phyloP scores from a whole-genome alignment of 2,329 filamentous ascomycete genomes.

The Exophiala spinifera region DNA sequence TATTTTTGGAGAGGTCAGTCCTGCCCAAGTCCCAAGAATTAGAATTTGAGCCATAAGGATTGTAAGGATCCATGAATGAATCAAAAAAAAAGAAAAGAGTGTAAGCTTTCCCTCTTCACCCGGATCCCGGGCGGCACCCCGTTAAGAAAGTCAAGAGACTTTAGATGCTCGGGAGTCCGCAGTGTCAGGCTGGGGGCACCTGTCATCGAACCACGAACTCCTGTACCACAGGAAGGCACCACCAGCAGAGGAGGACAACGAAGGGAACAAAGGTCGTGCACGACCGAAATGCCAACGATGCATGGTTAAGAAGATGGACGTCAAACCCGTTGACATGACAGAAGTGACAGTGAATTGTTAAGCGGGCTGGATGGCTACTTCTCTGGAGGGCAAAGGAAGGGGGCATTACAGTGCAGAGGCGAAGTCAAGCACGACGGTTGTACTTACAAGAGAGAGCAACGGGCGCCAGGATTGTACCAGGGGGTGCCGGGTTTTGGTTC shows the following conservation, averaged over 20 bases:
- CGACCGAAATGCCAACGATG: constrained; percentile 22
- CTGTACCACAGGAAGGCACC: constrained; percentile 18
- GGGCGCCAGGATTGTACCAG: background rate
- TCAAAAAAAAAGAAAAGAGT: constrained; percentile 2
- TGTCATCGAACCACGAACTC: constrained; percentile 18
- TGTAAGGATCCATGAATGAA: constrained; percentile 22
- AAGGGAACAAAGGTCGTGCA: constrained; percentile 17
- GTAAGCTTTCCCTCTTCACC: background rate
- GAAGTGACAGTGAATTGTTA: constrained; percentile 17
- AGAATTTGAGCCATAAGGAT: constrained; percentile 16
- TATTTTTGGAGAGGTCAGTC: constrained; percentile 8
- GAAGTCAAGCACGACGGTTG: background rate
- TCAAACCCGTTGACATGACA: constrained; percentile 21
- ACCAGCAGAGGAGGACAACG: constrained; percentile 13
- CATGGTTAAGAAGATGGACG: constrained; percentile 16
- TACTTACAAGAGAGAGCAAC: background rate
- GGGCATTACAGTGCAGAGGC: background rate
- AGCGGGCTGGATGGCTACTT: background rate
- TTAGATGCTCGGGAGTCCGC: constrained; percentile 11
- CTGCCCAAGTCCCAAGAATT: constrained; percentile 12
- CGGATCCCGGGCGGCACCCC: background rate
- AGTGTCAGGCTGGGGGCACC: constrained; percentile 21
- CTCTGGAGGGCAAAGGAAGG: background rate
- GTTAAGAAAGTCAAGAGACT: constrained; percentile 2
- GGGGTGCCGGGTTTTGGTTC: too few species aligned